phyloP scores from a whole-genome alignment of 257 asterid genomes.

The Pogostemon cablin region DNA sequence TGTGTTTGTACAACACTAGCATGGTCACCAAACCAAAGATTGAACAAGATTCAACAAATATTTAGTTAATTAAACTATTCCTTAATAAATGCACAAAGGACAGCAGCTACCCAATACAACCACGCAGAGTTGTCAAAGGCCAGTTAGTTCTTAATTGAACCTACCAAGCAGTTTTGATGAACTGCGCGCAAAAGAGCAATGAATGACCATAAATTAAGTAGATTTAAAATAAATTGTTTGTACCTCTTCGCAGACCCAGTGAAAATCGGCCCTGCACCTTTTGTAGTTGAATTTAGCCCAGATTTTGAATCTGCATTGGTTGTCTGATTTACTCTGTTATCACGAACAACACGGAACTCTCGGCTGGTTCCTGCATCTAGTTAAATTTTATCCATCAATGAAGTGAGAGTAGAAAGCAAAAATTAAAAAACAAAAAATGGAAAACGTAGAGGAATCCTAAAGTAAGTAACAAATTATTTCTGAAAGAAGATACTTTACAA shows the following conservation, averaged over 20 bases:
- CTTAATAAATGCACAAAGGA: not conserved
- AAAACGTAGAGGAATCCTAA: slow-evolving; percentile 1
- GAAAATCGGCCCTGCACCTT: slow-evolving; percentile 43
- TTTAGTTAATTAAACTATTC: slow-evolving; percentile 2
- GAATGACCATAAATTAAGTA: slow-evolving; percentile 3
- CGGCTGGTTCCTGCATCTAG: slow-evolving; percentile 65
- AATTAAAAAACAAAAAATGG: slow-evolving; percentile 6
- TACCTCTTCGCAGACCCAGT: slow-evolving; percentile 55
- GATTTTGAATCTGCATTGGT: slow-evolving; percentile 53
- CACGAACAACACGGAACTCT: slow-evolving; percentile 92
- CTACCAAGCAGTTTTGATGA: slow-evolving; percentile 13
- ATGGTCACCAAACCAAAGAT: slow-evolving; percentile 2
- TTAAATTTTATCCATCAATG: slow-evolving; percentile 36
- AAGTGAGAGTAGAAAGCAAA: slow-evolving; percentile 21
- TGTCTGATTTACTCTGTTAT: slow-evolving; percentile 74
- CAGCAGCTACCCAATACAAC: slow-evolving; percentile 9
- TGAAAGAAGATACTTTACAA: not conserved
- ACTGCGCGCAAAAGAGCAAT: slow-evolving; percentile 12
- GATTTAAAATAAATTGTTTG: not conserved
- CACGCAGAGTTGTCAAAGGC: not conserved
- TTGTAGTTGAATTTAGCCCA: slow-evolving; percentile 53
- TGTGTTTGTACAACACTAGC: slow-evolving; percentile 1
- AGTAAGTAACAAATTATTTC: slow-evolving; percentile 5
- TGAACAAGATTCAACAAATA: not conserved
- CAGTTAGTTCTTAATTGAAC: slow-evolving; percentile 4